These are phyloP conservation scores for Naganishia sp. DNA, from an alignment of 1,284 basidiomycete species.

Conservation along the genomic window DNA sequence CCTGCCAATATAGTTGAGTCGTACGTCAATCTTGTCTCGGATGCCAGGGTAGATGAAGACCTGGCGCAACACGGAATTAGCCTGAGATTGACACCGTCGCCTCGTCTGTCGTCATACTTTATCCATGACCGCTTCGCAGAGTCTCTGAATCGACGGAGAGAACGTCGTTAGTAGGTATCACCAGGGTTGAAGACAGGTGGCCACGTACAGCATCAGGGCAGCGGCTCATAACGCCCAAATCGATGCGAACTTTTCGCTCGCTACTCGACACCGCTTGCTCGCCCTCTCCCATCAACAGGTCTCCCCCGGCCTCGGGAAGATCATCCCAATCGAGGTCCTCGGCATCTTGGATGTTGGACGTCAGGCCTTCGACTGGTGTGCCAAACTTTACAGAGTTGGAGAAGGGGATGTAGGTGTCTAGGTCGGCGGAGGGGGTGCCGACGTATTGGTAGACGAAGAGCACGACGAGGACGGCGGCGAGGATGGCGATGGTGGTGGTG, in stretches of 20 bases:
- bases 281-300: conserved; percentile 4
- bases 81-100: neutral
- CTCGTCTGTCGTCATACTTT: conserved; percentile 36
- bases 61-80: conserved; percentile 37
- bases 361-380: conserved; percentile 1
- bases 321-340: conserved; percentile 18
- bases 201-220: conserved; percentile 53
- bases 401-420: conserved; percentile 7
- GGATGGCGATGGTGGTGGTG: conserved; percentile 19
- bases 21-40: conserved; percentile 66
- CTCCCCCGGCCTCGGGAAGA: conserved; percentile 6
- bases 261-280: neutral
- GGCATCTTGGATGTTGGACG: conserved; percentile 20
- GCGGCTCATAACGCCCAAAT: conserved; percentile 52
- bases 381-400: conserved; percentile 25
- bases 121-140: conserved; percentile 75
- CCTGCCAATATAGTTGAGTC: conserved; percentile 72
- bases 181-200: neutral
- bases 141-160: conserved; percentile 37
- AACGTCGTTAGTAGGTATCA: no score
- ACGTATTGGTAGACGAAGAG: conserved; percentile 23
- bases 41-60: conserved; percentile 64
- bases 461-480: conserved; percentile 11
- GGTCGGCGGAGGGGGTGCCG: neutral
- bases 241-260: conserved; percentile 44